Base-by-base conservation (phyloP, 257 asterid genomes). In the Buddleja alternifolia region DNA sequence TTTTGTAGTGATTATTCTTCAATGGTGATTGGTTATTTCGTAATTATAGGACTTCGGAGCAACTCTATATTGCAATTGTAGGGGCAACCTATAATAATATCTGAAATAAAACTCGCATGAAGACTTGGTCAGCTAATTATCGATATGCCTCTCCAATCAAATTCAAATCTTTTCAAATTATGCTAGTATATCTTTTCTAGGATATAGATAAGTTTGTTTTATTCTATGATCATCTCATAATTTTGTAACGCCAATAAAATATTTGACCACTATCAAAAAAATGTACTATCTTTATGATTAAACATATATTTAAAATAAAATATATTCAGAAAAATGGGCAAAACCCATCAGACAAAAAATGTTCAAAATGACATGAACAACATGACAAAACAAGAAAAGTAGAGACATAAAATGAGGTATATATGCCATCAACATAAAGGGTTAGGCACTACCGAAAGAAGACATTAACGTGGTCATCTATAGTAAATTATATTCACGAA, bases 321-420 rank as follows among this genome's bases (percentile, higher is more conserved):
- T 10, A 73, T 72, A 21, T 36, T 44, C 76, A 72, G 10, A 58
- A 78, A 77, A 53, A 0, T n/a, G 55, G 67, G 52, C 59, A 70
- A 78, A 37, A 19, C 71, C 25, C 41, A 77, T 37, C 19, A 58
- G 80, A 64, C 71, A 68, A 55, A 14, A 69, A 21, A 10, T 47
- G 63, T 61, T 32, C 55, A 66, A 69, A 59, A 40, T 41, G 66
- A 64, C 70, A 69, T 20, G 36, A 56, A 19, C 51, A 34, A 67
- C 9, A 29, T 57, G 80, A 39, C 81, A 72, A 66, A 56, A 51
- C 8, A 17, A 29, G 4, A 60, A 69, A 81, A 69, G 74, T 19
- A 54, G 61, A 65, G 61, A 69, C 52, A 56, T 74, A 71, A 16
- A 56, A 72, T 73, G 76, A 74, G 78, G 75, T 36, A 77, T 65